Base-by-base conservation (phyloP, 176 grass and related monocot species). In the Rhynchospora tenuis region DNA sequence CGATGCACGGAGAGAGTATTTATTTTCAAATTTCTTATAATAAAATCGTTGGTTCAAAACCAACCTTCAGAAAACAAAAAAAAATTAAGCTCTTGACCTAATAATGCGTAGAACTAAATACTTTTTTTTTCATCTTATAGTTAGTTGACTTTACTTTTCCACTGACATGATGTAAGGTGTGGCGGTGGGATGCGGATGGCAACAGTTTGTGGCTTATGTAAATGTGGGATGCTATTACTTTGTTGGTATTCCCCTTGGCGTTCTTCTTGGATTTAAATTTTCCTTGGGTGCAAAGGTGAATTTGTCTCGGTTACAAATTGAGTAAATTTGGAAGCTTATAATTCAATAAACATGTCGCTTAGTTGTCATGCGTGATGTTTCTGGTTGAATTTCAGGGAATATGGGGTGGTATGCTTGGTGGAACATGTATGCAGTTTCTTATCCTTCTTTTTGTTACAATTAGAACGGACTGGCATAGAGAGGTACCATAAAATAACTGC, bases 381-480 rank as follows among this genome's bases (percentile, higher is more conserved):
- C 6, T 72, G 9, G 12, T 56, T 3, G 31, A 33, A 33, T 33
- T 85, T 45, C 71, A 97, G 94, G 91, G 94, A 59, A 91, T 97
- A 47, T 97, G 94, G 94, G 66, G 70, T 7, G 94, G 94, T 26
- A 92, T 97, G 91, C 86, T 97, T 23, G 91, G 91, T 44, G 94
- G 94, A 20, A 97, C 94, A 6, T 3, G 84, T 7, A 92, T 97
- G 82, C 94, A 97, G 52, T 94, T 89, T 1, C 3, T 94, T n/a
- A 97, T 97, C 16, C 84, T 97, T 3, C 19, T 91, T 8, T 91
- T 70, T 84, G 89, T 94, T 57, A 94, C 89, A 46, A 84, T 84
- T 44, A 85, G 89, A 82, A 91, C 91, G 27, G 89, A 97, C 78
- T 97, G 94, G 94, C 46, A 85, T 7, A 89, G 80, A 63, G 94